Base-by-base conservation (phyloP, 768 basidiomycete species). In the Xerocomellus chrysenteron region DNA sequence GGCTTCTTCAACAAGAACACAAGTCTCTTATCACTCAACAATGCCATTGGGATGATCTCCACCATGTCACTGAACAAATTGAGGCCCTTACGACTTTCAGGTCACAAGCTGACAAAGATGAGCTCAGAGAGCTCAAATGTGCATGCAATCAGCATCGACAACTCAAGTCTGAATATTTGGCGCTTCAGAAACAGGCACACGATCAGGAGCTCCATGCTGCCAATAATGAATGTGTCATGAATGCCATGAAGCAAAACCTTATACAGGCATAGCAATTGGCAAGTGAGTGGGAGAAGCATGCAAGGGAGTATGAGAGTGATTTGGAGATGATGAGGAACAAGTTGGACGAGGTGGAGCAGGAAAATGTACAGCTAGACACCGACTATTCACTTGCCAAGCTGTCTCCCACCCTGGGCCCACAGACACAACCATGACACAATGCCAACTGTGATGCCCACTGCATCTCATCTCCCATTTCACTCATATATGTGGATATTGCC, bases 211-310 rank as follows among this genome's bases (percentile, higher is more conserved):
- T 64, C 49, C 88, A 84, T 65, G 60, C 79, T 3, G 66, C 77
- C 28, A 87, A 82, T 62, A 82, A 75, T 62, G 90, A 93, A 45
- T 82, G 83, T 50, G 74, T 83, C 12, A 76, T 83, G 1, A 73
- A 72, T 24, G 72, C 84, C 17, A 78, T 82, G 3, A 82, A 83
- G 42, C 85, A 90, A 66, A 87, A 72, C 67, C 77, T 92, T 30
- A 71, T 79, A 21, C 85, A 88, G 60, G 85, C 87, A 19, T 87
- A 92, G 58, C 88, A 91, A 67, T 88, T 88, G 26, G 81, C 88
- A 3, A 74, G 81, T 4, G 92, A 94, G 63, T 92, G 88, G 90
- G 92, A 94, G 72, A 81, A 81, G 59, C 85, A 85, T 24, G 83
- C 88, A n/a, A 85, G 85, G 64, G 87, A 90, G 59, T 79, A 80